Evolutionary conservation across 192 early-diverging fungal genomes (phyloP).

Genomic region (Gonapodya prolifera): DNA sequence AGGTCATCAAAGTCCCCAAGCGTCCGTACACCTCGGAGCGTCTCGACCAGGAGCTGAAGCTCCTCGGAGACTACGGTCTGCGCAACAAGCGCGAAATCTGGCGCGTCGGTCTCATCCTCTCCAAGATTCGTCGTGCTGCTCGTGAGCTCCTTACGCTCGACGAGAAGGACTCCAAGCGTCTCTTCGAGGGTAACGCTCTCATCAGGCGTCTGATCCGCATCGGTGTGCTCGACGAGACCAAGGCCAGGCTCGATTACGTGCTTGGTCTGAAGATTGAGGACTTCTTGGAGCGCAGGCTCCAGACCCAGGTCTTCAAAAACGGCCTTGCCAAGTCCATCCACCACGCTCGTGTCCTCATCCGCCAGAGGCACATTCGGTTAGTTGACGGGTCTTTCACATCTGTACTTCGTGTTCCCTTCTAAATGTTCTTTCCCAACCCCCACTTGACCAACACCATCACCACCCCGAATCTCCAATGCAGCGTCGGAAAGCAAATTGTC

Average conservation of each 20-base stretch:
- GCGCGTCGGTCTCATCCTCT: slow-evolving; percentile 90
- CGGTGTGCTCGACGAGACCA: slow-evolving; percentile 94
- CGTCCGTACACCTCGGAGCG: slow-evolving; percentile 93
- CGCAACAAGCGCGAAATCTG: slow-evolving; percentile 99
- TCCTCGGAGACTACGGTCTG: slow-evolving; percentile 94
- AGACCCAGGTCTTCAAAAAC: slow-evolving; percentile 98
- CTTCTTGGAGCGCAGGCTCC: slow-evolving; percentile 90
- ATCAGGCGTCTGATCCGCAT: slow-evolving; percentile 97
- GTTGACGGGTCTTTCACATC: neutral
- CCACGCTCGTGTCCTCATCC: slow-evolving; percentile 97
- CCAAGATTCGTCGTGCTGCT: slow-evolving; percentile 99
- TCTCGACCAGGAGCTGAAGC: slow-evolving; percentile 78
- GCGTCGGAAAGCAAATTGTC: slow-evolving; percentile 28
- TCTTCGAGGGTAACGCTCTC: slow-evolving; percentile 98
- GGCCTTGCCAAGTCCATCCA: slow-evolving; percentile 97
- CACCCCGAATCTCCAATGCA: slow-evolving; percentile 6
- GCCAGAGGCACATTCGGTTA: slow-evolving; percentile 93
- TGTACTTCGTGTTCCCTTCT: neutral
- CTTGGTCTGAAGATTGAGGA: slow-evolving; percentile 95
- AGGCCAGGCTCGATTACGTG: slow-evolving; percentile 98
- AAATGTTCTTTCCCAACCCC: neutral
- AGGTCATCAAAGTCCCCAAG: slow-evolving; percentile 74
- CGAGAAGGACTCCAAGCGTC: slow-evolving; percentile 90
- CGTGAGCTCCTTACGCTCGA: slow-evolving; percentile 97
- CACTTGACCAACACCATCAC: slow-evolving; percentile 4